Percentiles rank a stretch among this genome's conserved stretches.
Evolutionary conservation across 2,329 filamentous ascomycete species (phyloP).

Genomic region (Aspergillus fumigatus): DNA sequence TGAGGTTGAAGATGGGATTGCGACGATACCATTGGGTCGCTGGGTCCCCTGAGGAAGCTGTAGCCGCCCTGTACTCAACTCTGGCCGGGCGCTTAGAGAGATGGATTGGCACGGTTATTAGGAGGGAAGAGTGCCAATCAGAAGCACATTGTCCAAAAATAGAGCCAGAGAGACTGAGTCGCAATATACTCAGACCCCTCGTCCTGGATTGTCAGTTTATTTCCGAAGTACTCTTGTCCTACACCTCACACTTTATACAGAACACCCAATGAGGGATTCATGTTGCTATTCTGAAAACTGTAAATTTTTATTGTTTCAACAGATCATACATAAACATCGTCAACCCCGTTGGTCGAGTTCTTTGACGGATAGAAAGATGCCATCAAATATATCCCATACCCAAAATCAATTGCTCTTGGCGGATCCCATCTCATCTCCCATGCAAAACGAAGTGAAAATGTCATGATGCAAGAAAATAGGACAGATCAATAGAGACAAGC

Average conservation of each 20-base stretch:
- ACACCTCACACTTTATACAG: neutral
- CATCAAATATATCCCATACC: neutral
- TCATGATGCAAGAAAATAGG: constrained; percentile 7
- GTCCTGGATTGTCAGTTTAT: neutral
- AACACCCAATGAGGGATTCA: neutral
- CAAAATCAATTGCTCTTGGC: neutral
- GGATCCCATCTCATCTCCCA: neutral
- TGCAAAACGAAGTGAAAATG: constrained; percentile 1
- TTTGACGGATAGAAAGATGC: neutral
- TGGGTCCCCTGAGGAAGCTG: constrained; percentile 2
- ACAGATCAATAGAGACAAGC: constrained; percentile 1
- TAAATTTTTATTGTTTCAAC: neutral
- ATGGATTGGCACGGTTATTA: neutral
- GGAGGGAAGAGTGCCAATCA: neutral
- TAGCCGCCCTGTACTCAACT: constrained; percentile 11
- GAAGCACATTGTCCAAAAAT: neutral
- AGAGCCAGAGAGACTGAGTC: neutral
- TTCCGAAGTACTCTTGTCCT: neutral
- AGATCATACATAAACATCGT: neutral
- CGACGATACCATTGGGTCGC: constrained; percentile 12
- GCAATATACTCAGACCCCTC: too few species aligned
- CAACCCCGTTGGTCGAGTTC: neutral
- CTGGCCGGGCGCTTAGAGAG: neutral
- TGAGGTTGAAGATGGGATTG: constrained; percentile 1
- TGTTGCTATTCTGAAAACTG: neutral